These are phyloP conservation scores for Scutellaria baicalensis DNA, from an alignment of 257 asterid genomes.

Conservation along the genomic window DNA sequence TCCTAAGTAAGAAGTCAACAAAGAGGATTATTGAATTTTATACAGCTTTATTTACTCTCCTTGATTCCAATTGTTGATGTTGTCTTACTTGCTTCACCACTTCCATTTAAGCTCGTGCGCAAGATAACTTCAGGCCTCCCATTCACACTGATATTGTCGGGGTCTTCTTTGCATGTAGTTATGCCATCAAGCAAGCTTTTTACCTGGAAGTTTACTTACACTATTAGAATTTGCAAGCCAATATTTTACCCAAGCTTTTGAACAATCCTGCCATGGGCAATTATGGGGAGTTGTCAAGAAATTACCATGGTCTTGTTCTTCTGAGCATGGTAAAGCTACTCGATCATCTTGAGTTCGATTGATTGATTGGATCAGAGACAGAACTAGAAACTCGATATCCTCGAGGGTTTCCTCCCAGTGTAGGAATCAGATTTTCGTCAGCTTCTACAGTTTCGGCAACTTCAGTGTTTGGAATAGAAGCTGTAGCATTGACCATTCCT, in stretches of 20 bases:
- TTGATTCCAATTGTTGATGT: not conserved
- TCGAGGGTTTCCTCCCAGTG: not conserved
- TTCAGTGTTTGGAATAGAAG: conserved; percentile 5
- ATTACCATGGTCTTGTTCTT: conserved; percentile 9
- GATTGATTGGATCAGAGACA: not conserved
- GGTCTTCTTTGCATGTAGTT: not conserved
- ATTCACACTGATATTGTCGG: not conserved
- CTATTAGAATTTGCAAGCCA: not conserved
- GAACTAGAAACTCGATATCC: not conserved
- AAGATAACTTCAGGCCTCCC: too few species aligned
- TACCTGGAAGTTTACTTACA: not conserved
- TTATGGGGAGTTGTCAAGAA: not conserved
- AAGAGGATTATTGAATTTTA: not conserved
- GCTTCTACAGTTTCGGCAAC: conserved; percentile 13
- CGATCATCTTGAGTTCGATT: conserved; percentile 14
- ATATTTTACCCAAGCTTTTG: not conserved
- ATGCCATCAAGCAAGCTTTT: not conserved
- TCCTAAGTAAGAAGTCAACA: too few species aligned
- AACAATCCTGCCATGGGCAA: not conserved
- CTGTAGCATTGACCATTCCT: not conserved
- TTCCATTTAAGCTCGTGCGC: not conserved
- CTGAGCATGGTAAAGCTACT: not conserved
- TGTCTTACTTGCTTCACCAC: not conserved
- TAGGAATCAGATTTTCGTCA: conserved; percentile 18
- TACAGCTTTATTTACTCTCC: not conserved